These are phyloP conservation scores for Epichloe elymi DNA, from an alignment of 2,329 filamentous ascomycete genomes.

Conservation along the genomic window DNA sequence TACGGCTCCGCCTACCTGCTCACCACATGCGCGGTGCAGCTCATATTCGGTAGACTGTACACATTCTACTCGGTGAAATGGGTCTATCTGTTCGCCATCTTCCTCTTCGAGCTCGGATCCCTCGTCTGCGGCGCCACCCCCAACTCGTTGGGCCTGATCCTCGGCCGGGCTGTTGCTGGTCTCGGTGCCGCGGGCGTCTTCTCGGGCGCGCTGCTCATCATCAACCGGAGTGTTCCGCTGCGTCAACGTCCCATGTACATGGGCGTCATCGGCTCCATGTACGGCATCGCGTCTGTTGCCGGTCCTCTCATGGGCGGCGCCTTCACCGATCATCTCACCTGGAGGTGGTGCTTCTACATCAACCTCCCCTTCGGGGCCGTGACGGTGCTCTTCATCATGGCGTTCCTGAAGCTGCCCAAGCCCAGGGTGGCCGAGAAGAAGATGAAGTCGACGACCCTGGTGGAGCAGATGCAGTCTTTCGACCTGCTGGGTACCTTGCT, in stretches of 20 bases:
- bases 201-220: slow-evolving; percentile 29
- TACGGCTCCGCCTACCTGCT: slow-evolving; percentile 20
- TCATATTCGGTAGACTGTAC: slow-evolving; percentile 27
- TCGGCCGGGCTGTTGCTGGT: slow-evolving; percentile 23
- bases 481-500: slow-evolving; percentile 17
- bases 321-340: slow-evolving; percentile 22
- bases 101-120: slow-evolving; percentile 18
- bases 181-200: slow-evolving; percentile 32
- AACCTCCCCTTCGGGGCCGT: slow-evolving; percentile 25
- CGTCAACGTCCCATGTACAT: slow-evolving; percentile 21
- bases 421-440: slow-evolving; percentile 9
- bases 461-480: slow-evolving; percentile 3
- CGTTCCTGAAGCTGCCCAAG: slow-evolving; percentile 9
- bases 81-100: slow-evolving; percentile 13
- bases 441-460: slow-evolving; percentile 3
- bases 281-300: slow-evolving; percentile 28
- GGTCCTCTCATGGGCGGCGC: slow-evolving; percentile 22
- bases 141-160: slow-evolving; percentile 20
- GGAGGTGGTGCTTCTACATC: slow-evolving; percentile 30
- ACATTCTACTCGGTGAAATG: slow-evolving; percentile 24
- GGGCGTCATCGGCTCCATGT: slow-evolving; percentile 28
- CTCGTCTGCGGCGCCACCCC: slow-evolving; percentile 19
- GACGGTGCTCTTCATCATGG: slow-evolving; percentile 18
- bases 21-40: slow-evolving; percentile 23
- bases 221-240: slow-evolving; percentile 24